These are phyloP conservation scores for Polytrichum formosum DNA, from an alignment of 225 moss, liverwort and hornwort genomes.

Conservation along the genomic window DNA sequence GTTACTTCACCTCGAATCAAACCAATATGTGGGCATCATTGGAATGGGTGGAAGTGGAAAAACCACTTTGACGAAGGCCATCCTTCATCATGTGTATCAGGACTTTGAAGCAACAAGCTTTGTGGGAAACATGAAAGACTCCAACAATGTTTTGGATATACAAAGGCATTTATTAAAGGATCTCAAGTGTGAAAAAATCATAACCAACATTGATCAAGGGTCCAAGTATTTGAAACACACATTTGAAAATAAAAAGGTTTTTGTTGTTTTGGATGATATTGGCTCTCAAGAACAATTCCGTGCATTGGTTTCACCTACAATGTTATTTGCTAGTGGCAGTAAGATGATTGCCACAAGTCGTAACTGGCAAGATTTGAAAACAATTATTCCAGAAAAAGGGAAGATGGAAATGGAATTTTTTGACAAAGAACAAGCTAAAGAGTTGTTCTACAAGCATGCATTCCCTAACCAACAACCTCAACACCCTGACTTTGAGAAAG, in stretches of 20 bases:
- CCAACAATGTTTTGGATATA: background rate
- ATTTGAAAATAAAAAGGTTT: background rate
- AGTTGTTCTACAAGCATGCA: conserved; percentile 2
- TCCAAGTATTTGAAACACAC: background rate
- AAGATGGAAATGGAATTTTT: background rate
- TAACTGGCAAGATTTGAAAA: conserved; percentile 1
- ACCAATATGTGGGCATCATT: background rate
- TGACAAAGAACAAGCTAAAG: background rate
- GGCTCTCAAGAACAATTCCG: background rate
- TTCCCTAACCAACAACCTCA: background rate
- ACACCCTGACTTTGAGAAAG: background rate
- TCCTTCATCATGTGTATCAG: background rate
- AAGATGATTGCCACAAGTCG: conserved; percentile 1
- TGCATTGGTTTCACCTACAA: background rate
- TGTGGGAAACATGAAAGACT: conserved; percentile 4
- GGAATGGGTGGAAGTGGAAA: conserved; percentile 10
- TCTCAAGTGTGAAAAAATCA: background rate
- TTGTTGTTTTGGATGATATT: conserved; percentile 13
- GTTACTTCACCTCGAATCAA: background rate
- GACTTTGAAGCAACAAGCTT: background rate
- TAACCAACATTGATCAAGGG: background rate
- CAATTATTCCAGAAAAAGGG: background rate
- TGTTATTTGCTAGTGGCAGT: background rate
- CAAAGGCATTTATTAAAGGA: conserved; percentile 1
- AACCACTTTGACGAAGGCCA: background rate